Conservation (phyloP, 2,329 filamentous ascomycete genomes). For the Corinectria fuckeliana region DNA sequence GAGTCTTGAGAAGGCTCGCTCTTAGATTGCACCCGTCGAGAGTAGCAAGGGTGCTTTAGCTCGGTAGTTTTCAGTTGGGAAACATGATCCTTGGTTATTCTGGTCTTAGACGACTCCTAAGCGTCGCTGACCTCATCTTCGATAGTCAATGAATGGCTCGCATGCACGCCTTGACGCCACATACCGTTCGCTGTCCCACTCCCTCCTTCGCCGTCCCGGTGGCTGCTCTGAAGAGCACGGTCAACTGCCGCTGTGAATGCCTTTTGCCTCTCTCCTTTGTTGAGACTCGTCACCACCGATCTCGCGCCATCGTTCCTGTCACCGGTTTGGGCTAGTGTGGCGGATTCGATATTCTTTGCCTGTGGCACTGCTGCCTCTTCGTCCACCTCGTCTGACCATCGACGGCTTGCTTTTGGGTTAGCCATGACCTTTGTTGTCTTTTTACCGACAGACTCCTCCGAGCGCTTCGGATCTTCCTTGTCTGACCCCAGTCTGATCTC, state of each 20-base stretch:
- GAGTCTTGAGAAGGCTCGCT: constrained; percentile 50
- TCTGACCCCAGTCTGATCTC: constrained; percentile 20
- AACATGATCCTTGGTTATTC: constrained; percentile 19
- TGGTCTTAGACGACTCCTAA: constrained; percentile 30
- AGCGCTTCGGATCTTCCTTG: constrained; percentile 22
- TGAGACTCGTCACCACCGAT: neutral
- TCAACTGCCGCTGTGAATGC: constrained; percentile 31
- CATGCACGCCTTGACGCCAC: constrained; percentile 4
- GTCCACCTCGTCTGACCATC: constrained; percentile 42
- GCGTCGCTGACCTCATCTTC: constrained; percentile 27
- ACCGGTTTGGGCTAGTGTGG: neutral
- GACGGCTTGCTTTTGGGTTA: constrained; percentile 28
- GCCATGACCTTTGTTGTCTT: constrained; percentile 2
- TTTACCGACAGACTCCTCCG: constrained; percentile 17
- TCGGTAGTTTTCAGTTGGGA: constrained; percentile 27
- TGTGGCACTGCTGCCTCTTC: constrained; percentile 16
- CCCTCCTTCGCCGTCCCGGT: neutral
- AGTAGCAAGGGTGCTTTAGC: constrained; percentile 48
- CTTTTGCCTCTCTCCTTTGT: constrained; percentile 21
- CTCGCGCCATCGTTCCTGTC: neutral
- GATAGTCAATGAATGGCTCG: constrained; percentile 11
- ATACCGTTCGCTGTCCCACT: constrained; percentile 20
- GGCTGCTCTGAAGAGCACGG: constrained; percentile 26
- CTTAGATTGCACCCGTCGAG: constrained; percentile 54
- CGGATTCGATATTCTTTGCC: neutral